A percentile compares a stretch with the other conserved stretches of the same genome.
These are phyloP conservation scores for Ajuga chamaepitys DNA, from an alignment of 257 asterid genomes.

Conservation along the genomic window DNA sequence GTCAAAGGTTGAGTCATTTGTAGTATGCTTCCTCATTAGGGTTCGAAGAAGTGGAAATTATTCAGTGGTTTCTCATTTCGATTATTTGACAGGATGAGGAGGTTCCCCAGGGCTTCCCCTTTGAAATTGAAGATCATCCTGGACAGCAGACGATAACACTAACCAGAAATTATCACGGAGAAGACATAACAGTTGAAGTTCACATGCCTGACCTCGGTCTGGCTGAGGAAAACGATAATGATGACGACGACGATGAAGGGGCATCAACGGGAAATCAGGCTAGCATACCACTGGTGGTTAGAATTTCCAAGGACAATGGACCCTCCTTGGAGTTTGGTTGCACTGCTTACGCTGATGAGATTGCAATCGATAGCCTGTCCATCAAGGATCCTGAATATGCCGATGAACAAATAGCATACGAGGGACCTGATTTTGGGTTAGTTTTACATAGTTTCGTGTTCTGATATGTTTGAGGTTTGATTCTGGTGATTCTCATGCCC, in stretches of 20 bases:
- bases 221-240: conserved; percentile 36
- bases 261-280: conserved; percentile 21
- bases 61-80: no score
- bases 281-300: conserved; percentile 56
- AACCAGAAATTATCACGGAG: conserved; percentile 58
- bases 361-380: conserved; percentile 51
- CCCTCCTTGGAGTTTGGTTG: conserved; percentile 66
- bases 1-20: not conserved
- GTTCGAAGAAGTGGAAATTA: no score
- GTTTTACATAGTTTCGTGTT: conserved; percentile 11
- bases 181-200: conserved; percentile 61
- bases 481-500: not conserved
- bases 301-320: conserved; percentile 53
- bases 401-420: conserved; percentile 74
- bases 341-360: conserved; percentile 68
- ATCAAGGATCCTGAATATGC: conserved; percentile 41
- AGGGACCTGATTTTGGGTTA: conserved; percentile 83
- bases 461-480: not conserved
- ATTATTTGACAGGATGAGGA: conserved; percentile 35
- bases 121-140: conserved; percentile 55
- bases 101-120: conserved; percentile 60
- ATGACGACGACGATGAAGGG: conserved; percentile 19
- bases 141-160: conserved; percentile 64
- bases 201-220: conserved; percentile 57
- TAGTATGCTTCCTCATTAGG: not conserved